Evolutionary conservation across 768 basidiomycete genomes (phyloP), one percentile per base, ranked within the genome.

Genomic region (Hydnum rufescens): DNA sequence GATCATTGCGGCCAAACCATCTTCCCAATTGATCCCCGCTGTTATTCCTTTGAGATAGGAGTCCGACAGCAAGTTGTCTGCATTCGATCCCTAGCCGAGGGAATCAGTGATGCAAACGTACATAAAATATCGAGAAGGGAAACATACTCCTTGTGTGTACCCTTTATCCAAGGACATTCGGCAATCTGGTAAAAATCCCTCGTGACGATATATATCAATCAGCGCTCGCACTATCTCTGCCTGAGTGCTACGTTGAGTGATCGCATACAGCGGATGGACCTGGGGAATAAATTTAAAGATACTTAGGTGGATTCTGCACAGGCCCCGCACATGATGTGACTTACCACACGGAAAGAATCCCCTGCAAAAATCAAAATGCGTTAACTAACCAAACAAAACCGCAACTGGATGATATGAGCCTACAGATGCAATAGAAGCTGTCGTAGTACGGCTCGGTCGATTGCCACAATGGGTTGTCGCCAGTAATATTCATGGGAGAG

Each of bases 401-500:
- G 51, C 34, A 32, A 36, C 25, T 42, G 51, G 43, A 42, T 30
- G 43, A 30, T 39, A 39, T 13, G 22, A 13, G 36, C 36, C 36
- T 39, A 39, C 36, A 39, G 13, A 39, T 47, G 44, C 44, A 47
- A 47, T 47, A 52, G 42, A 59, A 60, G 47, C 58, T 58, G 51
- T 62, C 61, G 19, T 46, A 62, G 52, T 53, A 62, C 34, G 61
- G 61, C 39, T 62, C 61, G 2, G 32, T 55, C 13, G 60, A 60
- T 16, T 54, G 52, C 58, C 60, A 62, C 18, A 58, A 55, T 39
- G 61, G 61, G 47, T 62, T 62, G 51, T 62, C 61, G 30, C 61
- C 61, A 2, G 61, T 62, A 13, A 60, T 52, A 32, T 62, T 62
- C 2, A 53, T 61, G 3, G 78, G 78, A 1, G 72, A 70, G 44